Evolutionary conservation across 2,329 filamentous ascomycete species (phyloP), one percentile per base, ranked within the genome.

Genomic region (Botryotinia convoluta): DNA sequence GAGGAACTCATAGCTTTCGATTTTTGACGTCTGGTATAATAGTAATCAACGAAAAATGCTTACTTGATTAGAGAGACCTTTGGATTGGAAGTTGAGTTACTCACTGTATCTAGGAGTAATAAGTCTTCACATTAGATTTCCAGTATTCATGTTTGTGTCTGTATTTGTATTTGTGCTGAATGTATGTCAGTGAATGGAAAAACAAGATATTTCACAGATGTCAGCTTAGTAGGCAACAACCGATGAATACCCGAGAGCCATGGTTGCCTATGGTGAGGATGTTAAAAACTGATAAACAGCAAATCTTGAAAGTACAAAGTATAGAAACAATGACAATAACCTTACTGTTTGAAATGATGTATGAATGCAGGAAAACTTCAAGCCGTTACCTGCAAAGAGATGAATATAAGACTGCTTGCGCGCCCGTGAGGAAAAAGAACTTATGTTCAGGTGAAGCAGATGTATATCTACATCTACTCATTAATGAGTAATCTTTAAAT

Each of bases 101-200:
- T 54, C 6, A 3, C 8, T 29, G 12, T 29, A 29, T 3, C 2
- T 54, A 29, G 5, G 1, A 29, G 51, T 22, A n/a, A n/a, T 26
- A 3, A 29, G 18, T 18, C 3, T 32, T 8, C 14, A 57, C 1
- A 32, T 5, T 4, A 4, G 2, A 1, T 29, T 8, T 14, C 3
- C 32, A 6, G 32, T 2, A 22, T 35, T 26, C 3, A 35, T 60
- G 3, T 35, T 59, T 35, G 18, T 59, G 4, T 35, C 35, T 35
- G 4, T 61, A 22, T 16, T n/a, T 37, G 9, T 39, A 26, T 61
- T 39, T 26, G 57, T 12, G 9, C 9, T 35, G 5, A 7, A 7
- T 16, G 12, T 26, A 3, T 61, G 22, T 3, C 1, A 61, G 35
- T 26, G 32, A 37, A 37, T 8, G 22, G 14, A 61, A 18, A 18